These are phyloP conservation scores for Pachyrhizus erosus DNA, from an alignment of 306 rosid genomes.

Conservation along the genomic window DNA sequence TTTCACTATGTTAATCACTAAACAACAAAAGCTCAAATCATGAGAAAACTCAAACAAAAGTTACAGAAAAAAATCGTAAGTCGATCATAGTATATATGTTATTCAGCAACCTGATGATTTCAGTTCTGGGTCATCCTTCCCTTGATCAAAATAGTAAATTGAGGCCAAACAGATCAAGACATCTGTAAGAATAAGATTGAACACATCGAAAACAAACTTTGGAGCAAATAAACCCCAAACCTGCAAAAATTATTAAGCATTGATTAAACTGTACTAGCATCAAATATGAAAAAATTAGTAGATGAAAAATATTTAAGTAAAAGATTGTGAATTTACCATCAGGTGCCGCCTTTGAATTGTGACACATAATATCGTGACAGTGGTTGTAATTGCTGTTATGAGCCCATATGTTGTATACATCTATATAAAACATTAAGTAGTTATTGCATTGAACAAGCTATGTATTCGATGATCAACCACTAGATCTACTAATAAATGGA, in stretches of 20 bases:
- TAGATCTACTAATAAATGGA: conserved; percentile 17
- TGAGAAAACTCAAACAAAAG: not conserved
- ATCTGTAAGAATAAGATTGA: conserved; percentile 75
- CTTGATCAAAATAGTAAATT: conserved; percentile 63
- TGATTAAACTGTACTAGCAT: conserved; percentile 18
- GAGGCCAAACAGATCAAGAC: conserved; percentile 75
- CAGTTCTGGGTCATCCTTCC: conserved; percentile 36
- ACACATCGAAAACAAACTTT: conserved; percentile 87
- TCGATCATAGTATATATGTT: not conserved
- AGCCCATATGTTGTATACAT: conserved; percentile 78
- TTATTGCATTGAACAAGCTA: conserved; percentile 16
- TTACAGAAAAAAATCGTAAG: not conserved
- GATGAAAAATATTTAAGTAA: not conserved
- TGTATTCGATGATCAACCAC: conserved; percentile 37
- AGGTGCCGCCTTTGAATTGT: conserved; percentile 92
- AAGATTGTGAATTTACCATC: conserved; percentile 62
- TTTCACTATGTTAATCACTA: conserved; percentile 20
- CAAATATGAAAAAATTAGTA: conserved; percentile 11
- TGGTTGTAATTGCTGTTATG: conserved; percentile 66
- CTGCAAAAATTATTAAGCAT: conserved; percentile 53
- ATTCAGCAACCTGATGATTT: conserved; percentile 30
- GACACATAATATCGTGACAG: conserved; percentile 80
- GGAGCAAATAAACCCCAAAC: conserved; percentile 99
- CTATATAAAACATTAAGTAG: conserved; percentile 51
- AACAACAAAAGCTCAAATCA: not conserved